These are phyloP conservation scores for Fagopyrum esculentum DNA, from an alignment of 148 eudicot genomes.

Conservation along the genomic window DNA sequence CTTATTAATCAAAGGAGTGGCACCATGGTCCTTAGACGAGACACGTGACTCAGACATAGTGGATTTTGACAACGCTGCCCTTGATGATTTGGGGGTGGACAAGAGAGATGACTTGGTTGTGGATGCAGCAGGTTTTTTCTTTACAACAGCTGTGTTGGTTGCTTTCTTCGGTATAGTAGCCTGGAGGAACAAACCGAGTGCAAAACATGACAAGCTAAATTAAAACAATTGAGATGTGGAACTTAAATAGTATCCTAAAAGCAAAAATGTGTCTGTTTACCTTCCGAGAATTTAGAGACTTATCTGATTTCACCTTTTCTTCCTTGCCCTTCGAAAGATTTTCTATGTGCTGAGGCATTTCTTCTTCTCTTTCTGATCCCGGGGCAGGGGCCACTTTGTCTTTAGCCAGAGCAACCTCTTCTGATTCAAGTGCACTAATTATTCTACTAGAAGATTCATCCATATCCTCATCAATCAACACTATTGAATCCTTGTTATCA, in stretches of 20 bases:
- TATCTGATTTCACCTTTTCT: slow-evolving; percentile 22
- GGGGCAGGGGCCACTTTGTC: neutral
- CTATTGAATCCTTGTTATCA: neutral
- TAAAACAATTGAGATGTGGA: neutral
- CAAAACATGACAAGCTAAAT: neutral
- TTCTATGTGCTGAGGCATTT: slow-evolving; percentile 14
- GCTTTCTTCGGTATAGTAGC: neutral
- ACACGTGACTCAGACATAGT: slow-evolving; percentile 28
- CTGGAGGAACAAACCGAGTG: neutral
- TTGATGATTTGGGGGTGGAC: slow-evolving; percentile 41
- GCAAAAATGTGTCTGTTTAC: neutral
- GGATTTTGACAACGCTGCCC: slow-evolving; percentile 29
- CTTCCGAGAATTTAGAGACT: slow-evolving; percentile 2
- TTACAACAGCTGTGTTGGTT: slow-evolving; percentile 19
- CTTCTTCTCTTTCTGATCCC: slow-evolving; percentile 1
- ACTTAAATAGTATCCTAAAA: neutral
- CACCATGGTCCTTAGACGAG: slow-evolving; percentile 27
- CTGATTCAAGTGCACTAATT: neutral
- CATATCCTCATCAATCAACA: neutral
- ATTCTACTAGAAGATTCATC: neutral
- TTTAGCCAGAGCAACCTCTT: neutral
- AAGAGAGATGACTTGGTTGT: slow-evolving; percentile 34
- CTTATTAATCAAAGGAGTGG: slow-evolving; percentile 34
- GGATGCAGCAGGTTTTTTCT: slow-evolving; percentile 30
- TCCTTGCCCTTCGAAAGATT: neutral